phyloP scores from a whole-genome alignment of 345 rosid species.

The Nasturtium officinale region DNA sequence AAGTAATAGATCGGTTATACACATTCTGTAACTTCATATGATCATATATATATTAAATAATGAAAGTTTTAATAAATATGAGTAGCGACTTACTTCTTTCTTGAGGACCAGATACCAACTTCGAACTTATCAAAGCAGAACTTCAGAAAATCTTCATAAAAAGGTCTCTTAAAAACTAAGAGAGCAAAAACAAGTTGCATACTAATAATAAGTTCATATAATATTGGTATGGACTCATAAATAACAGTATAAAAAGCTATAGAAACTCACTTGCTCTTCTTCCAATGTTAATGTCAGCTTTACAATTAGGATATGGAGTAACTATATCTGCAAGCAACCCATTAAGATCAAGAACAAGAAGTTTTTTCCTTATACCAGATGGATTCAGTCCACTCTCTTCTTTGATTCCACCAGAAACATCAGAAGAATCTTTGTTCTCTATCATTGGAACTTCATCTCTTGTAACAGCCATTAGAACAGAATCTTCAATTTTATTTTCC shows the following conservation, averaged over 20 bases:
- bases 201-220: too few relatives aligned
- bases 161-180: conserved; percentile 62
- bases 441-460: neutral
- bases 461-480: neutral
- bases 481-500: neutral
- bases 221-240: too few relatives aligned
- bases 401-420: neutral
- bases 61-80: neutral
- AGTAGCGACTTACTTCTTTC: conserved; percentile 28
- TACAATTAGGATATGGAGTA: conserved; percentile 46
- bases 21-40: neutral
- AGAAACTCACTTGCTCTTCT: conserved; percentile 61
- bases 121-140: conserved; percentile 68
- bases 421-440: conserved; percentile 2
- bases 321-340: conserved; percentile 82
- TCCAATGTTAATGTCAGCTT: conserved; percentile 55
- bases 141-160: conserved; percentile 50
- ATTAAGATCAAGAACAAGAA: conserved; percentile 86
- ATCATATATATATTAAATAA: neutral
- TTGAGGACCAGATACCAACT: conserved; percentile 67
- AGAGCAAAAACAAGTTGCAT: conserved; percentile 15
- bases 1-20: neutral
- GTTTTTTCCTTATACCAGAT: conserved; percentile 47
- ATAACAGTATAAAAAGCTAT: too few relatives aligned
- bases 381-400: neutral